Conservation (phyloP, 73 alveolate genomes). For the Stentor roeselii region DNA sequence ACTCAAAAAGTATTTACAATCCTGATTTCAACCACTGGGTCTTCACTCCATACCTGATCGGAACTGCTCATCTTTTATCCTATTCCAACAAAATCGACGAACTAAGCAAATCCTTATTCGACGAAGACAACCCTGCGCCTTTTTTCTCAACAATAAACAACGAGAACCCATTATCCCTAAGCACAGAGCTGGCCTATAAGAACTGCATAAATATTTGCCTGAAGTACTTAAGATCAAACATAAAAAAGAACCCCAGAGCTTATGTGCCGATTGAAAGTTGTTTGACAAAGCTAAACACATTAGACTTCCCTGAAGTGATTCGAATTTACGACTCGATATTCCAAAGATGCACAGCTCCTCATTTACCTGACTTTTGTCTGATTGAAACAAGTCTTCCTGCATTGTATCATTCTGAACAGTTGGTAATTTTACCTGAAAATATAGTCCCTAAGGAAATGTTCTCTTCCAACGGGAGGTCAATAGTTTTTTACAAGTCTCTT, state of each 20-base stretch:
- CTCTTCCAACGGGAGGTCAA: neutral
- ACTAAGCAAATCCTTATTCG: neutral
- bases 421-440: neutral
- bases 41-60: neutral
- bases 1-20: neutral
- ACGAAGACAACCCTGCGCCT: neutral
- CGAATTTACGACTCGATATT: neutral
- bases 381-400: neutral
- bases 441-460: neutral
- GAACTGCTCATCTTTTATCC: neutral
- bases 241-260: neutral
- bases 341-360: neutral
- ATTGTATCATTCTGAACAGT: neutral
- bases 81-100: neutral
- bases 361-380: neutral
- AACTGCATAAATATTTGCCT: neutral
- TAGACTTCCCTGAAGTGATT: neutral
- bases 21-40: neutral
- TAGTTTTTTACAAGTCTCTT: neutral
- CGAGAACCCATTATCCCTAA: neutral
- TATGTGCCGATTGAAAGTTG: constrained; percentile 14
- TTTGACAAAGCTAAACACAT: neutral
- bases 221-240: neutral
- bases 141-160: neutral
- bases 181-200: neutral